A percentile compares a stretch with the other conserved stretches of the same genome.
Conservation (phyloP, 1,284 basidiomycete genomes). For the Boletus semigastroideus region DNA sequence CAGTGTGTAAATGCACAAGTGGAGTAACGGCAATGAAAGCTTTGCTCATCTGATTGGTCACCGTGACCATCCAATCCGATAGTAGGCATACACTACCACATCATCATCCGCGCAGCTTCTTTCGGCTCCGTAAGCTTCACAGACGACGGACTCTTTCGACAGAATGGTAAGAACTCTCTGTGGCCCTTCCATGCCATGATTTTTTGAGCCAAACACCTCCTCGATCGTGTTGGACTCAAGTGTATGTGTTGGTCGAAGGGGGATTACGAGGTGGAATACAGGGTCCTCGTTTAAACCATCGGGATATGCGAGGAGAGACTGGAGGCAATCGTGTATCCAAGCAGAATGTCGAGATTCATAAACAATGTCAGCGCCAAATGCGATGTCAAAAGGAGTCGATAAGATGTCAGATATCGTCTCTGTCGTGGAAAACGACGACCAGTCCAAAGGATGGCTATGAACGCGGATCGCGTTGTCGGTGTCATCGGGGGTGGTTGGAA, state of each 20-base stretch:
- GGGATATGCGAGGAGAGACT: constrained; percentile 51
- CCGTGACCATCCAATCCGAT: constrained; percentile 59
- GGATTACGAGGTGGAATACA: constrained; percentile 72
- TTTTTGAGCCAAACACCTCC: constrained; percentile 44
- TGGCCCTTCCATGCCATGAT: constrained; percentile 1
- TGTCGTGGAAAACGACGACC: constrained; percentile 51
- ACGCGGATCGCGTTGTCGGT: constrained; percentile 10
- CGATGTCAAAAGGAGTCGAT: constrained; percentile 55
- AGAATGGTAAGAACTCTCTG: constrained; percentile 42
- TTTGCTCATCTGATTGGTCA: neutral
- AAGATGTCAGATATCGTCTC: constrained; percentile 21
- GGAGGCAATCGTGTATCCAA: constrained; percentile 65
- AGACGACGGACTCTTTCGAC: constrained; percentile 52
- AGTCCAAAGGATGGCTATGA: constrained; percentile 49
- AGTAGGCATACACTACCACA: constrained; percentile 58
- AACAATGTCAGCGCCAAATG: constrained; percentile 75
- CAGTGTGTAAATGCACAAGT: no score
- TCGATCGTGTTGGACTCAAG: constrained; percentile 61
- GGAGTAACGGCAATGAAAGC: no score
- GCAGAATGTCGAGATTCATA: constrained; percentile 69
- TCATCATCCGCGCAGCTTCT: constrained; percentile 40
- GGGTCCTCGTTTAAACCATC: constrained; percentile 12
- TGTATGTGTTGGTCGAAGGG: constrained; percentile 64
- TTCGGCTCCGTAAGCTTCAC: constrained; percentile 44
- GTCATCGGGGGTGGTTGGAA: constrained; percentile 28